Conservation (phyloP, 495 filamentous ascomycete species). For the Neurospora pannonica region DNA sequence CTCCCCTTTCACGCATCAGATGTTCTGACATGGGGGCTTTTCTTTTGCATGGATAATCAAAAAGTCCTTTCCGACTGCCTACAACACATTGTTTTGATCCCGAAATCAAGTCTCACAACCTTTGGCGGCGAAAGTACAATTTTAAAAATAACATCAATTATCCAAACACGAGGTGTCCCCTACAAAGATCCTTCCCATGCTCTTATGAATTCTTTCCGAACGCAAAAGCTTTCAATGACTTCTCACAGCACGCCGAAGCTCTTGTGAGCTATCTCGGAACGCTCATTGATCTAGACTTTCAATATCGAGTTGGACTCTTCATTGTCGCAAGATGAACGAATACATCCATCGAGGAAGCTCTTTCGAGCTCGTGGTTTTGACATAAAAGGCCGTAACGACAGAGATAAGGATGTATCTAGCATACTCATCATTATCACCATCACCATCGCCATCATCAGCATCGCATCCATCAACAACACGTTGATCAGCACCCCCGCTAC, state of each 20-base stretch:
- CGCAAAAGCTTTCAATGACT: background rate
- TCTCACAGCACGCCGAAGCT: background rate
- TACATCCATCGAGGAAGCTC: background rate
- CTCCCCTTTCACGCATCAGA: background rate
- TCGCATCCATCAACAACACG: background rate
- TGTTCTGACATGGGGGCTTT: background rate
- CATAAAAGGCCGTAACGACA: background rate
- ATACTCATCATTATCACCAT: background rate
- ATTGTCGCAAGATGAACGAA: background rate
- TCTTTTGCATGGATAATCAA: background rate
- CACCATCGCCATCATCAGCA: background rate
- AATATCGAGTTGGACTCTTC: background rate
- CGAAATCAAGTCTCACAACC: background rate
- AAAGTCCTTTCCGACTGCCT: background rate
- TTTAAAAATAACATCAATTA: background rate
- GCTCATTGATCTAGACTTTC: background rate
- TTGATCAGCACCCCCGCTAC: background rate
- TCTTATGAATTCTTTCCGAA: background rate
- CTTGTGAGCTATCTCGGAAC: background rate
- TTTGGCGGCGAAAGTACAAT: background rate
- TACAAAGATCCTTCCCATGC: background rate
- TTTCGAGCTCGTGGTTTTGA: background rate
- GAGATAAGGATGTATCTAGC: background rate
- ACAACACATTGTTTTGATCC: background rate
- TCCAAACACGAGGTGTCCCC: background rate